Conservation (phyloP, 805 yeast species). For the Lachancea sp. region DNA sequence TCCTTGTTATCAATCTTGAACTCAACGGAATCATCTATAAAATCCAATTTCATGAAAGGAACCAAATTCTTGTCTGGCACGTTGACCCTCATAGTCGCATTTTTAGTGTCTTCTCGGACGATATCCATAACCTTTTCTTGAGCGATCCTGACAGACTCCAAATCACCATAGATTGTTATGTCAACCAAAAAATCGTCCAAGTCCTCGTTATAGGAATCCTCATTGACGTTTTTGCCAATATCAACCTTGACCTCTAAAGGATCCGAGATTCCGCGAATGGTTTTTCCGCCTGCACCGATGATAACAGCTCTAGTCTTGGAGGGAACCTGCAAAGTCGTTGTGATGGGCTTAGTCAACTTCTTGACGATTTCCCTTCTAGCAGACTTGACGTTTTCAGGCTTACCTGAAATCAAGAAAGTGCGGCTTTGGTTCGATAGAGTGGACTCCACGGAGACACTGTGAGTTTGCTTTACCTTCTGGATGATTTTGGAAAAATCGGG, state of each 20-base stretch:
- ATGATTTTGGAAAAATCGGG: slow-evolving; percentile 65
- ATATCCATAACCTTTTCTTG: slow-evolving; percentile 61
- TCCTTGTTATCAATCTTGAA: slow-evolving; percentile 16
- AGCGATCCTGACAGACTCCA: slow-evolving; percentile 74
- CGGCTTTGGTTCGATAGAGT: slow-evolving; percentile 75
- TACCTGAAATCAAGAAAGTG: slow-evolving; percentile 78
- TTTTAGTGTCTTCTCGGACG: slow-evolving; percentile 68
- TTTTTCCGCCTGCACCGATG: slow-evolving; percentile 84
- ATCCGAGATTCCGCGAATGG: slow-evolving; percentile 70
- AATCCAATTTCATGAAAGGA: slow-evolving; percentile 30
- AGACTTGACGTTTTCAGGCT: slow-evolving; percentile 51
- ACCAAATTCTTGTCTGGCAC: slow-evolving; percentile 36
- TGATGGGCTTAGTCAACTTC: slow-evolving; percentile 70
- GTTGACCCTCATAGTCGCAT: slow-evolving; percentile 43
- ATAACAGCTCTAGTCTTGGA: slow-evolving; percentile 67
- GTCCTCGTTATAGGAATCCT: slow-evolving; percentile 45
- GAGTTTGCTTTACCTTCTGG: slow-evolving; percentile 49
- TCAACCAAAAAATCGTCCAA: slow-evolving; percentile 52
- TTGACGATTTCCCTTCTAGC: slow-evolving; percentile 74
- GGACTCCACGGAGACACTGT: slow-evolving; percentile 67
- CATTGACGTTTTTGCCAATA: slow-evolving; percentile 30
- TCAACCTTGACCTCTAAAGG: slow-evolving; percentile 70
- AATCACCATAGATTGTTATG: slow-evolving; percentile 73
- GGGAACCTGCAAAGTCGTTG: slow-evolving; percentile 59
- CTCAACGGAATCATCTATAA: slow-evolving; percentile 27